These are phyloP conservation scores for Xylaria sp. DNA, from an alignment of 2,329 filamentous ascomycete genomes.

Conservation along the genomic window DNA sequence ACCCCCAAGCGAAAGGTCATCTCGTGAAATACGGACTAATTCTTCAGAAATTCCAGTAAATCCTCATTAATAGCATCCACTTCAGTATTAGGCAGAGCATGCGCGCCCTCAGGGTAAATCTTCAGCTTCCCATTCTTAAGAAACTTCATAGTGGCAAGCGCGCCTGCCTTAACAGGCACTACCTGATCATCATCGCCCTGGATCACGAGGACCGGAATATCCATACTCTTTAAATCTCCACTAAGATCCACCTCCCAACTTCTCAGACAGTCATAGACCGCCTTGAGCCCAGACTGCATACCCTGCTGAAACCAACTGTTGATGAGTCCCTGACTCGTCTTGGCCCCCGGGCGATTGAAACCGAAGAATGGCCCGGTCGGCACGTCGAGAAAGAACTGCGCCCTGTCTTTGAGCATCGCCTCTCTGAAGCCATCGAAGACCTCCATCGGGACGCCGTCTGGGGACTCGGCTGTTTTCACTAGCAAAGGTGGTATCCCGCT, in stretches of 20 bases:
- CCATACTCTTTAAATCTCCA: not conserved
- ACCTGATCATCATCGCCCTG: not conserved
- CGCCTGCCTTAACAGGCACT: not conserved
- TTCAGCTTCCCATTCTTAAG: not conserved
- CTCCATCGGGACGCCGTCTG: slow-evolving; percentile 14
- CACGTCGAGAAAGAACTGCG: slow-evolving; percentile 19
- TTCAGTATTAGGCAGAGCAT: not conserved
- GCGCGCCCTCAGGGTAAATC: not conserved
- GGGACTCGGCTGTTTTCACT: slow-evolving; percentile 3
- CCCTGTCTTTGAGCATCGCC: slow-evolving; percentile 8
- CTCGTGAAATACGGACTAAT: not conserved
- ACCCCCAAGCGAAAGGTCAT: not conserved
- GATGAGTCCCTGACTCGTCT: not conserved
- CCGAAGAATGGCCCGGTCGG: slow-evolving; percentile 17
- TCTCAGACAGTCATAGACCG: not conserved
- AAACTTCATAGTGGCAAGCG: not conserved
- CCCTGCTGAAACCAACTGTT: not conserved
- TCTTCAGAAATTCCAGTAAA: not conserved
- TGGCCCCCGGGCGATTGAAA: slow-evolving; percentile 11
- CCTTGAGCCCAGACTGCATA: not conserved
- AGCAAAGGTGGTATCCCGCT: not conserved
- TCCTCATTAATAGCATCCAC: not conserved
- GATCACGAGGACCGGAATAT: not conserved
- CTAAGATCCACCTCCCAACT: not conserved
- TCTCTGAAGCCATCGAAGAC: slow-evolving; percentile 19